Percentiles rank a stretch among this genome's conserved stretches.
These are phyloP conservation scores for Pseudocercospora eumusae DNA, from an alignment of 2,329 filamentous ascomycete species.

Conservation along the genomic window DNA sequence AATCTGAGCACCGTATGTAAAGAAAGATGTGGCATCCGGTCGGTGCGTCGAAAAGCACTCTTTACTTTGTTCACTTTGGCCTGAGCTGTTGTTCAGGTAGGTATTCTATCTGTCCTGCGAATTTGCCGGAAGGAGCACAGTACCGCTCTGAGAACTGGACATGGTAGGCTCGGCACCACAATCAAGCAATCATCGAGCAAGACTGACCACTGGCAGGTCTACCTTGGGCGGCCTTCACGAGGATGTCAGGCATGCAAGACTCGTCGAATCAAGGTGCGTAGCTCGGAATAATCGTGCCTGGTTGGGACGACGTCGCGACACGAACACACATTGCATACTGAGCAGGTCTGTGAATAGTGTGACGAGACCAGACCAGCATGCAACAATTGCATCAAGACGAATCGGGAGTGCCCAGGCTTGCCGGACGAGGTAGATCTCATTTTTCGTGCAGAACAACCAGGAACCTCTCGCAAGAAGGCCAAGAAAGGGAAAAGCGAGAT, in stretches of 20 bases:
- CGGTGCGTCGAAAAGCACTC: neutral
- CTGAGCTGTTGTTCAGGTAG: neutral
- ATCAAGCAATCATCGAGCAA: neutral
- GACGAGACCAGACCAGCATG: conserved; percentile 20
- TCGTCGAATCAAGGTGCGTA: conserved; percentile 21
- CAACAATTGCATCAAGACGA: conserved; percentile 19
- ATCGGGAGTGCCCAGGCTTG: conserved; percentile 20
- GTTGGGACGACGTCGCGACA: conserved; percentile 1
- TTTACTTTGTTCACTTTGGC: neutral
- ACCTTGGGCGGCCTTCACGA: conserved; percentile 21
- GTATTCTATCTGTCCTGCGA: neutral
- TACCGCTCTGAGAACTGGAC: neutral
- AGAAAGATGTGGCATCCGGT: neutral
- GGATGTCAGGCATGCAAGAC: conserved; percentile 22
- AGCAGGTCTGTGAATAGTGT: conserved; percentile 9
- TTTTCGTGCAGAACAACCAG: conserved; percentile 20
- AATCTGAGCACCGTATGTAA: neutral
- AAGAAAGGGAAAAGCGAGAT: conserved; percentile 7
- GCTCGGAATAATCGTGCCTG: neutral
- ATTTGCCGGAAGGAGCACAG: neutral
- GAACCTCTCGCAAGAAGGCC: conserved; percentile 9
- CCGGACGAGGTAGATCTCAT: conserved; percentile 23
- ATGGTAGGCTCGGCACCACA: neutral
- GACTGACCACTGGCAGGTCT: conserved; percentile 16
- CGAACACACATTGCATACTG: neutral